Evolutionary conservation across 202 grass and related monocot genomes (phyloP).

Genomic region (Carex sylvatica): DNA sequence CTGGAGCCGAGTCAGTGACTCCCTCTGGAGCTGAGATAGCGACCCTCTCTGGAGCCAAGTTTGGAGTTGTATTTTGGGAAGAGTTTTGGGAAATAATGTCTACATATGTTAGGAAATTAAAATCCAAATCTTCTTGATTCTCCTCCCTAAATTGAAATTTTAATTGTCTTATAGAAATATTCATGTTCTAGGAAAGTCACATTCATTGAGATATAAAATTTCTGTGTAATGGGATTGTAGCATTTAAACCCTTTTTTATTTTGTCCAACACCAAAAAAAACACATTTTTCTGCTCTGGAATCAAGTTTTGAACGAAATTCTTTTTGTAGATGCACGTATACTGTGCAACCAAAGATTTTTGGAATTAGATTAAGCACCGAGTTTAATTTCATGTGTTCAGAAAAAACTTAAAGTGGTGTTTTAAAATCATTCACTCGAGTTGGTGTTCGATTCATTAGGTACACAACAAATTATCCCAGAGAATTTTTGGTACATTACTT

Average conservation of each 20-base stretch:
- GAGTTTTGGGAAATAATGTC: no score
- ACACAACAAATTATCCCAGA: background rate
- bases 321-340: background rate
- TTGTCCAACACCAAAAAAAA: background rate
- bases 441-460: background rate
- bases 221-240: background rate
- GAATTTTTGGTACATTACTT: no score
- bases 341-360: background rate
- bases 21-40: no score
- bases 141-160: no score
- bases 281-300: background rate
- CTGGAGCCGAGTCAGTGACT: no score
- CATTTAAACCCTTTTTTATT: background rate
- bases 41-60: no score
- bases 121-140: no score
- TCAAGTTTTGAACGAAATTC: background rate
- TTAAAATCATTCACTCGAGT: background rate
- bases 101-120: no score
- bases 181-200: no score
- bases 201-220: background rate
- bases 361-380: background rate
- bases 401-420: background rate
- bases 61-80: no score
- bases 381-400: background rate
- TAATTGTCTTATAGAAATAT: no score